These are phyloP conservation scores for Penicillium bovifimosum DNA, from an alignment of 495 filamentous ascomycete genomes.

Conservation along the genomic window DNA sequence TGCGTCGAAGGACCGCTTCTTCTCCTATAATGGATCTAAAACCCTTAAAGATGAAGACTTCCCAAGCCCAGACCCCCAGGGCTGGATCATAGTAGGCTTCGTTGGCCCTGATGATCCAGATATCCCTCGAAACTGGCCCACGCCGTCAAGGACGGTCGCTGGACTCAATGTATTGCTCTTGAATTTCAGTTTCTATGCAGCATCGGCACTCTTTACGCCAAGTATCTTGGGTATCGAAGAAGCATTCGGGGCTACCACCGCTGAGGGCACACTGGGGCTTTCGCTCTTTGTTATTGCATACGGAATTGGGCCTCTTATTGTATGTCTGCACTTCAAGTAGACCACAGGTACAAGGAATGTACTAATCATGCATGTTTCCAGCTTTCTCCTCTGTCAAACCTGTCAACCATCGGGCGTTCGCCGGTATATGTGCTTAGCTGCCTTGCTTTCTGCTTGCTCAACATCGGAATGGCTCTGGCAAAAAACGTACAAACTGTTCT, in stretches of 20 bases:
- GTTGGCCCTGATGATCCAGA: conserved; percentile 1
- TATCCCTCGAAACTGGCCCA: conserved; percentile 9
- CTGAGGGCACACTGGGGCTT: conserved; percentile 42
- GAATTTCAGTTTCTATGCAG: conserved; percentile 45
- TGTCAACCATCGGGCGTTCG: conserved; percentile 39
- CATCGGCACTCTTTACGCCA: conserved; percentile 42
- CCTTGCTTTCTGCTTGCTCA: conserved; percentile 41
- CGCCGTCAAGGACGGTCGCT: not conserved
- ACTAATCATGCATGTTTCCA: no score
- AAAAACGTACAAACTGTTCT: conserved; percentile 42
- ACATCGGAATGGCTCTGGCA: conserved; percentile 38
- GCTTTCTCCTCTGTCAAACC: conserved; percentile 38
- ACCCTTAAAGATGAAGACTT: no score
- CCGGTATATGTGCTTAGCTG: conserved; percentile 42
- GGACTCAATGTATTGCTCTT: conserved; percentile 22
- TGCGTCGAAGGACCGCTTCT: no score
- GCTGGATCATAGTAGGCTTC: no score
- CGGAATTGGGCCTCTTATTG: conserved; percentile 36
- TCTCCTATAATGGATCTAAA: no score
- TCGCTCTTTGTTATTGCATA: conserved; percentile 42
- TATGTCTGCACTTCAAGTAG: conserved; percentile 1
- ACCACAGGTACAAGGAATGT: no score
- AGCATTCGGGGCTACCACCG: conserved; percentile 35
- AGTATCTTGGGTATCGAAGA: conserved; percentile 29
- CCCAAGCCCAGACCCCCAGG: no score